Conservation (phyloP, 192 early-diverging fungal genomes). For the Backusella mclennaniae region DNA sequence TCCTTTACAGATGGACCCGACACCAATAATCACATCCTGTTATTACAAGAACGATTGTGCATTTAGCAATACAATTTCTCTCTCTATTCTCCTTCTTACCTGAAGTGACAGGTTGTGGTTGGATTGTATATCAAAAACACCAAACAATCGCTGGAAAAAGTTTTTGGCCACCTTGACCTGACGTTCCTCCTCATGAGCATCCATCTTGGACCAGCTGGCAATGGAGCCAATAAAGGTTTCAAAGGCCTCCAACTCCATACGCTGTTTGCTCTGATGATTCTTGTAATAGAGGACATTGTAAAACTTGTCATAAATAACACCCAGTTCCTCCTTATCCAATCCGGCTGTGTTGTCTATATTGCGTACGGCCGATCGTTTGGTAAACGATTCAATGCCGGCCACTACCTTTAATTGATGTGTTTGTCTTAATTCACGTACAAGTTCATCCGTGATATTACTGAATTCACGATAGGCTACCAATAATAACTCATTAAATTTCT, state of each 20-base stretch:
- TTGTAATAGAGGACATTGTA: conserved; percentile 68
- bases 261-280: conserved; percentile 16
- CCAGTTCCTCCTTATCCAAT: conserved; percentile 75
- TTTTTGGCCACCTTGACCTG: conserved; percentile 6
- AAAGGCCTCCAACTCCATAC: conserved; percentile 59
- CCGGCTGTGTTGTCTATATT: conserved; percentile 60
- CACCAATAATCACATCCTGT: conserved; percentile 66
- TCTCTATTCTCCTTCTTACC: conserved; percentile 4
- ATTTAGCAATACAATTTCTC: background rate
- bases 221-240: conserved; percentile 60
- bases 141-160: conserved; percentile 29
- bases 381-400: conserved; percentile 80
- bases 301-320: conserved; percentile 80
- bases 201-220: conserved; percentile 46
- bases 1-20: conserved; percentile 65
- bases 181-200: conserved; percentile 7
- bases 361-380: conserved; percentile 75
- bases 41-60: conserved; percentile 32
- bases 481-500: conserved; percentile 73
- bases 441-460: conserved; percentile 64
- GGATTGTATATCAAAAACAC: conserved; percentile 22
- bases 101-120: conserved; percentile 18
- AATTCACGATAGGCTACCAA: conserved; percentile 83
- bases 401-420: conserved; percentile 80
- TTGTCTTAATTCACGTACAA: conserved; percentile 71